phyloP scores from a whole-genome alignment of 306 rosid genomes.

The Sphenostylis stenocarpa region DNA sequence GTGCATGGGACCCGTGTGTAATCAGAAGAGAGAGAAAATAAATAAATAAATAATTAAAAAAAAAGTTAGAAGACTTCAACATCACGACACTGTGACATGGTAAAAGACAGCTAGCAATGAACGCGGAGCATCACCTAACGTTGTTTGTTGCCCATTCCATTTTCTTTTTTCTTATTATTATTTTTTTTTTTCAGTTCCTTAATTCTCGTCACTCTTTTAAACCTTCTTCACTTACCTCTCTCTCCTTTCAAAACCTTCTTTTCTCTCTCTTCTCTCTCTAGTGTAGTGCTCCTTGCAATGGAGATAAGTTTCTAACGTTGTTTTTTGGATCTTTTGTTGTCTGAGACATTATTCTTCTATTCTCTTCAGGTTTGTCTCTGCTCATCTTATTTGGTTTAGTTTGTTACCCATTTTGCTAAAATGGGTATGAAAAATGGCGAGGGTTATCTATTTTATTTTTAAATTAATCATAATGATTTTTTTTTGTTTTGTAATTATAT shows the following conservation, averaged over 20 bases:
- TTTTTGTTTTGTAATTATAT: too few relatives aligned
- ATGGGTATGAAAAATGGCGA: too few relatives aligned
- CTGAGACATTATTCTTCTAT: neutral
- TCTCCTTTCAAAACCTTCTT: constrained; percentile 34
- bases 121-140: constrained; percentile 53
- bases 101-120: constrained; percentile 81
- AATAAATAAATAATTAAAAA: neutral
- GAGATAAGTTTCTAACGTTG: too few relatives aligned
- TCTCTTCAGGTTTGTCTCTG: constrained; percentile 28
- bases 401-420: too few relatives aligned
- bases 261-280: neutral
- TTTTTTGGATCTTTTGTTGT: too few relatives aligned
- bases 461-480: too few relatives aligned
- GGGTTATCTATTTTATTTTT: too few relatives aligned
- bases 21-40: neutral
- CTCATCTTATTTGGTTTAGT: neutral
- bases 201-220: constrained; percentile 12
- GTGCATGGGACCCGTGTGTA: constrained; percentile 10
- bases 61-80: constrained; percentile 37
- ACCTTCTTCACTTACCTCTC: constrained; percentile 24
- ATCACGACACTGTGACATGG: constrained; percentile 40
- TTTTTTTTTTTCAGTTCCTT: too few relatives aligned
- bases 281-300: neutral
- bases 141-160: neutral
- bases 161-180: neutral